Percentiles rank a stretch among this genome's conserved stretches.
Evolutionary conservation across 2,329 filamentous ascomycete species (phyloP).

Genomic region (Monosporascus sp.): DNA sequence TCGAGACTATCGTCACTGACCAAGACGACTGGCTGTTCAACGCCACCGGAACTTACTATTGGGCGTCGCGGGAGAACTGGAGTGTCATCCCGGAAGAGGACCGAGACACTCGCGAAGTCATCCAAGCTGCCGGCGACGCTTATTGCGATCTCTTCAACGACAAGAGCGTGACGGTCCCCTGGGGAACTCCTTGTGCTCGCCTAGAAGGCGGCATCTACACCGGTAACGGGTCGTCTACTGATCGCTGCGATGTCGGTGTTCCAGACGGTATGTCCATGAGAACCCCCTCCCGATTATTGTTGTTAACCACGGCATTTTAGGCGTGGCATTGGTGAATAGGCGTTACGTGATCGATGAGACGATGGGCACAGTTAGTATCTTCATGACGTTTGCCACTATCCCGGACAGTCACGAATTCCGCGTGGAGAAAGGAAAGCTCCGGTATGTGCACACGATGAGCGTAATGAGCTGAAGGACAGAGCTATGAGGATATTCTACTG

Average conservation of each 20-base stretch:
- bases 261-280: slow-evolving; percentile 21
- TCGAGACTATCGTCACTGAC: slow-evolving; percentile 29
- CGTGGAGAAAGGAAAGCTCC: slow-evolving; percentile 27
- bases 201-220: slow-evolving; percentile 33
- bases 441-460: slow-evolving; percentile 29
- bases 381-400: slow-evolving; percentile 25
- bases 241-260: slow-evolving; percentile 31
- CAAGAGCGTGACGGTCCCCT: slow-evolving; percentile 32
- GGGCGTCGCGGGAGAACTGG: slow-evolving; percentile 30
- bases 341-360: slow-evolving; percentile 27
- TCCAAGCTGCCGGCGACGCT: slow-evolving; percentile 32
- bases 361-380: slow-evolving; percentile 23
- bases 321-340: slow-evolving; percentile 21
- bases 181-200: slow-evolving; percentile 31
- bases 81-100: slow-evolving; percentile 25
- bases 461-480: slow-evolving; percentile 20
- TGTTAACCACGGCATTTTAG: slow-evolving; percentile 8
- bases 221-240: slow-evolving; percentile 21
- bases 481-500: background rate
- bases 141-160: slow-evolving; percentile 33
- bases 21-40: slow-evolving; percentile 35
- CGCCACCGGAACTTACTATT: slow-evolving; percentile 29
- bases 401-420: slow-evolving; percentile 32
- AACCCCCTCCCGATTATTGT: background rate
- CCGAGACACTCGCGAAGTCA: slow-evolving; percentile 27